A percentile compares a stretch with the other conserved stretches of the same genome.
Evolutionary conservation across 2,329 filamentous ascomycete genomes (phyloP).

Genomic region (Onygenales sp.): DNA sequence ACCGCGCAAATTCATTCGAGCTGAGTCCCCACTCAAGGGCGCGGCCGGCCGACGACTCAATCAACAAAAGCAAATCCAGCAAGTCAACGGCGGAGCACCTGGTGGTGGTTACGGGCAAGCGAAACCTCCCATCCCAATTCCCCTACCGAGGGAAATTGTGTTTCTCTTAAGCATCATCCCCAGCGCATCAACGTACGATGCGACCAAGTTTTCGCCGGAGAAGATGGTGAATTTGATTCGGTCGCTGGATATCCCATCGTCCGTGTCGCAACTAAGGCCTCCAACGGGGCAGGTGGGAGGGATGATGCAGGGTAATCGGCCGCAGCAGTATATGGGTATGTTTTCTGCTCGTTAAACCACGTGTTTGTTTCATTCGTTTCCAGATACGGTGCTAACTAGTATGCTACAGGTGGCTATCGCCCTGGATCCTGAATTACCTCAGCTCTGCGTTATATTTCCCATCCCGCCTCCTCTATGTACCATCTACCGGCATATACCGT

Average conservation of each 20-base stretch:
- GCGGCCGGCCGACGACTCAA: slow-evolving; percentile 77
- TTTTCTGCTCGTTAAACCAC: neutral
- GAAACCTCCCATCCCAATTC: slow-evolving; percentile 49
- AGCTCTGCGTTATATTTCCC: neutral
- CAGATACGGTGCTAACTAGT: neutral
- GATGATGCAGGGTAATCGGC: slow-evolving; percentile 17
- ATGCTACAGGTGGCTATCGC: slow-evolving; percentile 6
- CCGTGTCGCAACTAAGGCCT: slow-evolving; percentile 27
- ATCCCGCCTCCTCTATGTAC: neutral
- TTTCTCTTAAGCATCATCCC: slow-evolving; percentile 65
- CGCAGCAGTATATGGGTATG: slow-evolving; percentile 26
- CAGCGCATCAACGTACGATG: slow-evolving; percentile 60
- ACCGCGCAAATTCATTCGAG: slow-evolving; percentile 77
- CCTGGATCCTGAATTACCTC: slow-evolving; percentile 1
- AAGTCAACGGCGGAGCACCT: slow-evolving; percentile 19
- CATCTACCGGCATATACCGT: too few relatives aligned
- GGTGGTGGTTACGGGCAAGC: slow-evolving; percentile 16
- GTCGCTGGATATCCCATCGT: slow-evolving; percentile 55
- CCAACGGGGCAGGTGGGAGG: slow-evolving; percentile 23
- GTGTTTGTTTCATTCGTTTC: neutral
- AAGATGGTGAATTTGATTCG: slow-evolving; percentile 66
- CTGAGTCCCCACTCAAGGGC: slow-evolving; percentile 87
- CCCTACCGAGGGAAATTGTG: slow-evolving; percentile 60
- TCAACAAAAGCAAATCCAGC: slow-evolving; percentile 50
- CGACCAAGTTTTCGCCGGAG: slow-evolving; percentile 58